Percentiles rank a stretch among this genome's conserved stretches.
These are phyloP conservation scores for Trichoderma asperelloides DNA, from an alignment of 495 filamentous ascomycete genomes.

Conservation along the genomic window DNA sequence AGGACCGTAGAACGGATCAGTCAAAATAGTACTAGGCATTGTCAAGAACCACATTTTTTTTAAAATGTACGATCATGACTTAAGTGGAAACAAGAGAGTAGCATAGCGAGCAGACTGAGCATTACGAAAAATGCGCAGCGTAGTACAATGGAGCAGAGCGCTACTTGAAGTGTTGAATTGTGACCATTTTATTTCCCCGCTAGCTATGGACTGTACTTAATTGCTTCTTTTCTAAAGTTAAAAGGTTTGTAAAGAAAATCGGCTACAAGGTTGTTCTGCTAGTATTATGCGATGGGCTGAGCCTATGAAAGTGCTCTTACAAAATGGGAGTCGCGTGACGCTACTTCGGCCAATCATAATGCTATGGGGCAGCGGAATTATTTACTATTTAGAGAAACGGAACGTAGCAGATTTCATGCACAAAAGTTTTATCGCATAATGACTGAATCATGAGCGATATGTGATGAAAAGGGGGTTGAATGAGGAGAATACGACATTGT, in stretches of 20 bases:
- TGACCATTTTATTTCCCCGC: too few species aligned
- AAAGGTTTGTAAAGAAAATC: too few species aligned
- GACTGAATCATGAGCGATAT: background rate
- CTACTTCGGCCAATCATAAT: background rate
- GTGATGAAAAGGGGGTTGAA: background rate
- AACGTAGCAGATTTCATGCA: background rate
- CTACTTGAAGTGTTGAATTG: too few species aligned
- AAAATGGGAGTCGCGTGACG: background rate
- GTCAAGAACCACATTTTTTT: constrained; percentile 40
- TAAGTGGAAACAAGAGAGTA: constrained; percentile 13
- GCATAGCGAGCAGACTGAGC: background rate
- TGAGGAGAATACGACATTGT: too few species aligned
- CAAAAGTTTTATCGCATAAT: background rate
- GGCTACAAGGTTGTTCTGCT: too few species aligned
- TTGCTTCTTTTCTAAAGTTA: too few species aligned
- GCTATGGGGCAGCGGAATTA: background rate
- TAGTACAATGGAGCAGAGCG: background rate
- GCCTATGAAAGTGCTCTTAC: too few species aligned
- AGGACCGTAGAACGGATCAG: constrained; percentile 26
- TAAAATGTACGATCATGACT: constrained; percentile 31
- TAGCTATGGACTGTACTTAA: too few species aligned
- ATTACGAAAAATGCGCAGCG: background rate
- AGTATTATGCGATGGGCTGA: too few species aligned
- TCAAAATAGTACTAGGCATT: constrained; percentile 38
- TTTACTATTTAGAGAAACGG: background rate